Evolutionary conservation across 768 basidiomycete genomes (phyloP).

Genomic region (Lactarius hatsudake): DNA sequence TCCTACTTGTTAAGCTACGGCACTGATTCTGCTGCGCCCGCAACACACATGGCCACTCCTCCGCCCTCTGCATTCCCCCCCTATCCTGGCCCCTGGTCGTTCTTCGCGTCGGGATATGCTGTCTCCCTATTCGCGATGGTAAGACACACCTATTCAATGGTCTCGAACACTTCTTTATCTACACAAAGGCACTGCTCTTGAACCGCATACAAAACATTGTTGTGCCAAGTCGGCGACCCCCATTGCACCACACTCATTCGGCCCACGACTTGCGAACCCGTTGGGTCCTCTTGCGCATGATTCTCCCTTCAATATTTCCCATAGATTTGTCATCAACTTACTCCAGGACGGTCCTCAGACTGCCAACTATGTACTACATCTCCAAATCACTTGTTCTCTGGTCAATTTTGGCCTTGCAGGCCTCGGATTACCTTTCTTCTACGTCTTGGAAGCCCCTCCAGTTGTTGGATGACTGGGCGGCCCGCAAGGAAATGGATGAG

Average conservation of each 20-base stretch:
- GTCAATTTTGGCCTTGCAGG: constrained; percentile 57
- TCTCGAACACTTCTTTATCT: neutral
- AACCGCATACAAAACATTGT: constrained; percentile 79
- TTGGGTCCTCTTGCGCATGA: constrained; percentile 28
- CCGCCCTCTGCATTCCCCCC: constrained; percentile 26
- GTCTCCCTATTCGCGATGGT: constrained; percentile 67
- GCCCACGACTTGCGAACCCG: constrained; percentile 25
- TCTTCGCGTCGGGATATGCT: constrained; percentile 73
- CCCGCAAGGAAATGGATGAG: constrained; percentile 51
- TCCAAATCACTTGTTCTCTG: constrained; percentile 55
- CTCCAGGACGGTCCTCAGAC: constrained; percentile 57
- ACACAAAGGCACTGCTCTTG: constrained; percentile 56
- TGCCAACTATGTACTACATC: constrained; percentile 65
- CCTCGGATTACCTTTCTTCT: constrained; percentile 43
- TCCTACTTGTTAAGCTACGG: constrained; percentile 1
- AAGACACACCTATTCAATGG: constrained; percentile 20
- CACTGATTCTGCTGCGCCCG: constrained; percentile 13
- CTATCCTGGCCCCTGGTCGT: constrained; percentile 64
- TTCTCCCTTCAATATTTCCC: constrained; percentile 52
- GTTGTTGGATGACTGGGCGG: constrained; percentile 44
- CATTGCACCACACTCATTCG: constrained; percentile 30
- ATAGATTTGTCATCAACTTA: constrained; percentile 57
- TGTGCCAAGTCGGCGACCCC: constrained; percentile 54
- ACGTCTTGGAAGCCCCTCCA: constrained; percentile 35
- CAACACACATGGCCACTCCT: constrained; percentile 16